These are phyloP conservation scores for Pleurotus citrinopileatus DNA, from an alignment of 768 basidiomycete species.

Conservation along the genomic window DNA sequence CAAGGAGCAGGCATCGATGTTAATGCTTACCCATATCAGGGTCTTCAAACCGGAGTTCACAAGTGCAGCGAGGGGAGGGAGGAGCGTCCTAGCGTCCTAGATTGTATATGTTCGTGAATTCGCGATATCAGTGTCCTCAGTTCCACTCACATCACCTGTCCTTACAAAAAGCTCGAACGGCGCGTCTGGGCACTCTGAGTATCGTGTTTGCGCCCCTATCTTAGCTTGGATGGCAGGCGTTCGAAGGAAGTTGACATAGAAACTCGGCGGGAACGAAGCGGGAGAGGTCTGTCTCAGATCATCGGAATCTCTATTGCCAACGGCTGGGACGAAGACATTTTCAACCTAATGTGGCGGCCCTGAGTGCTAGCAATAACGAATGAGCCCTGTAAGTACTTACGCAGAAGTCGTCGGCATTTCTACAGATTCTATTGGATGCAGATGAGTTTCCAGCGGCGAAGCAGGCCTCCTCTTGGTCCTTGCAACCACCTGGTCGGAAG, in stretches of 20 bases:
- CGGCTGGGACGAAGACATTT: slow-evolving; percentile 47
- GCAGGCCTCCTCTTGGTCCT: slow-evolving; percentile 53
- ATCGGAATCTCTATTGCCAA: slow-evolving; percentile 50
- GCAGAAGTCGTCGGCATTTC: slow-evolving; percentile 50
- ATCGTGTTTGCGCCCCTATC: slow-evolving; percentile 53
- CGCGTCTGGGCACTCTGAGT: slow-evolving; percentile 46
- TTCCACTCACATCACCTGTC: slow-evolving; percentile 53
- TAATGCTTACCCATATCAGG: slow-evolving; percentile 40
- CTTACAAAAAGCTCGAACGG: slow-evolving; percentile 38
- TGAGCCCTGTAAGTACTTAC: slow-evolving; percentile 29
- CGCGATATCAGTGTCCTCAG: not conserved
- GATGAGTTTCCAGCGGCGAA: slow-evolving; percentile 47
- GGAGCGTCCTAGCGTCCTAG: slow-evolving; percentile 52
- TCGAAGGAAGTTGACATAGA: slow-evolving; percentile 46
- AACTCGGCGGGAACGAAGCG: slow-evolving; percentile 56
- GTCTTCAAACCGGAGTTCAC: slow-evolving; percentile 42
- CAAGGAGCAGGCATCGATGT: not conserved
- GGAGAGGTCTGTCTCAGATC: slow-evolving; percentile 58
- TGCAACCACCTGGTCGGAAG: slow-evolving; percentile 47
- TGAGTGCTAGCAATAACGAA: not conserved
- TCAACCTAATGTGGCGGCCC: slow-evolving; percentile 28
- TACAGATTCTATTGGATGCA: slow-evolving; percentile 48
- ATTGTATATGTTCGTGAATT: not conserved
- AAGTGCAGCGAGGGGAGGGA: slow-evolving; percentile 46
- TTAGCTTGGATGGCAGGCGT: slow-evolving; percentile 29